Evolutionary conservation across 768 basidiomycete species (phyloP).

Genomic region (Plicaturopsis crispa): DNA sequence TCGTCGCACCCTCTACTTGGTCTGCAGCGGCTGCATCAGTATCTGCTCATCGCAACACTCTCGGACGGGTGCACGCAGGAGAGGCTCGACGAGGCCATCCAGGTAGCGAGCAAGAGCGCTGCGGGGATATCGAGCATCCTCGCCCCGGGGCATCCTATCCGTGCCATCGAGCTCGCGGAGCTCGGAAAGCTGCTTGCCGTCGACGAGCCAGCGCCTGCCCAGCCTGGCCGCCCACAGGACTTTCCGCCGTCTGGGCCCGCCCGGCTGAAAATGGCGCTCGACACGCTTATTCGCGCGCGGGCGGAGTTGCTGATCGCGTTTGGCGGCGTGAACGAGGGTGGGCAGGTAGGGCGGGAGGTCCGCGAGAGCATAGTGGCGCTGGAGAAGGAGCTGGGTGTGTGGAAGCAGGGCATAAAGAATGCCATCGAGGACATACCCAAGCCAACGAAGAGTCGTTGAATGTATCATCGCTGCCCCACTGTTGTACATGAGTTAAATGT

Average conservation of each 20-base stretch:
- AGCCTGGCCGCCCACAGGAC: conserved; percentile 10
- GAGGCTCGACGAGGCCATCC: conserved; percentile 54
- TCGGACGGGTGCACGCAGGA: conserved; percentile 34
- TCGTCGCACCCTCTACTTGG: conserved; percentile 75
- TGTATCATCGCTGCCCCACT: no score
- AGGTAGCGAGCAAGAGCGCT: conserved; percentile 43
- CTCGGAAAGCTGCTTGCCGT: conserved; percentile 76
- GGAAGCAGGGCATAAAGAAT: conserved; percentile 57
- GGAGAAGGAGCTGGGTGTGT: conserved; percentile 68
- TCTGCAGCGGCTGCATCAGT: conserved; percentile 61
- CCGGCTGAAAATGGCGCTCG: conserved; percentile 56
- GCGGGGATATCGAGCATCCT: conserved; percentile 50
- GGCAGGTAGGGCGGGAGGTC: conserved; percentile 58
- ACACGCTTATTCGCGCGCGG: conserved; percentile 55
- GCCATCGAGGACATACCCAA: conserved; percentile 33
- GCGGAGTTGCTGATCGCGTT: conserved; percentile 64
- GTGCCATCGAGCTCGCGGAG: conserved; percentile 70
- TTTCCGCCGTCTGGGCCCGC: conserved; percentile 66
- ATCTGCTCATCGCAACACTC: conserved; percentile 53
- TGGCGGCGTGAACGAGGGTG: conserved; percentile 62
- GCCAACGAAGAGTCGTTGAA: no score
- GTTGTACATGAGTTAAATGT: no score
- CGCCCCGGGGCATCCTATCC: conserved; percentile 63
- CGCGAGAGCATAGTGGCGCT: conserved; percentile 50
- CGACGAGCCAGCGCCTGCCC: conserved; percentile 54